Conservation (phyloP, 371 early-diverging fungal genomes). For the Blastocladiella emersonii region DNA sequence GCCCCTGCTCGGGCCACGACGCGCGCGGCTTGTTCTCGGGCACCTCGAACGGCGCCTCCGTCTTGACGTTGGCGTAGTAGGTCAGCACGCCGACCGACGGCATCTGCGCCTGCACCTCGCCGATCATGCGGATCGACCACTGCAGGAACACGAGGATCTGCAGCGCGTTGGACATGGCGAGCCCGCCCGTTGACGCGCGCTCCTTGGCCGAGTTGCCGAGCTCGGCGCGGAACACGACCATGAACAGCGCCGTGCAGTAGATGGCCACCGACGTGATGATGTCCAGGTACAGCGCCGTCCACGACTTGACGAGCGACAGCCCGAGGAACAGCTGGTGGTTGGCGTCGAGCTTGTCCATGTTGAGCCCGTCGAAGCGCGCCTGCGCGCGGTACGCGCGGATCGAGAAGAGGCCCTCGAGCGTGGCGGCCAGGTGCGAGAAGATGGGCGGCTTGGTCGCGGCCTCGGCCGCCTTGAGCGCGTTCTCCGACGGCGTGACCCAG, state of each 20-base stretch:
- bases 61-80: conserved; percentile 36
- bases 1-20: conserved; percentile 27
- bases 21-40: conserved; percentile 20
- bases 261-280: conserved; percentile 42
- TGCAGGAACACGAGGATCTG: conserved; percentile 56
- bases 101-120: conserved; percentile 43
- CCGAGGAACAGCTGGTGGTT: conserved; percentile 42
- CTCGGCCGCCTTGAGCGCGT: conserved; percentile 32
- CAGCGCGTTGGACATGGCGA: conserved; percentile 50
- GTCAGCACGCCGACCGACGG: conserved; percentile 37
- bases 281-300: conserved; percentile 52
- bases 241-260: conserved; percentile 41
- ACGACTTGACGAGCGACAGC: conserved; percentile 27
- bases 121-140: conserved; percentile 43
- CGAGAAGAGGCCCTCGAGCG: conserved; percentile 51
- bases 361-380: conserved; percentile 34
- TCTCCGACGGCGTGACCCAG: conserved; percentile 25
- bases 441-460: conserved; percentile 45
- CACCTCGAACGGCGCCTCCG: conserved; percentile 32
- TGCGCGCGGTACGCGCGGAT: conserved; percentile 50
- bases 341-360: conserved; percentile 34
- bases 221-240: conserved; percentile 21
- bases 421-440: conserved; percentile 52
- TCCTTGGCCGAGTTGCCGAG: conserved; percentile 8
- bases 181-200: conserved; percentile 32